Evolutionary conservation across 2,329 filamentous ascomycete genomes (phyloP).

Genomic region (Colletotrichum chrysophilum): DNA sequence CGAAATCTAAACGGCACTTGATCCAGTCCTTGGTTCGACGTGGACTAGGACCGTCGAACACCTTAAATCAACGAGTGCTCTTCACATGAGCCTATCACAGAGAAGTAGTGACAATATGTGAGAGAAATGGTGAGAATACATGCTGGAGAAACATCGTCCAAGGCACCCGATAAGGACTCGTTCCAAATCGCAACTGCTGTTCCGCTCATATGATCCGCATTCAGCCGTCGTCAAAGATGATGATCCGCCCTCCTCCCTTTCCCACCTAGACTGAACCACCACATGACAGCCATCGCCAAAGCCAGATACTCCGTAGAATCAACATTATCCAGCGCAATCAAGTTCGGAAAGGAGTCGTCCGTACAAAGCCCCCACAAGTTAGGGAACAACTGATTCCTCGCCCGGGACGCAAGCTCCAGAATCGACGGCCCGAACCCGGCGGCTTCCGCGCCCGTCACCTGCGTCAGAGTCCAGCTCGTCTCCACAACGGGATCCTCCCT

Average conservation of each 20-base stretch:
- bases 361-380: not conserved
- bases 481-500: not conserved
- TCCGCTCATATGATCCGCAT: not conserved
- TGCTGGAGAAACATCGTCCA: not conserved
- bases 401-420: not conserved
- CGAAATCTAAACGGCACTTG: not conserved
- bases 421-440: not conserved
- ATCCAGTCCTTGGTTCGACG: not conserved
- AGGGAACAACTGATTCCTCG: not conserved
- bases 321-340: not conserved
- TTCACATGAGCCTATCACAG: not conserved
- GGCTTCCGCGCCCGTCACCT: not conserved
- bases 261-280: not conserved
- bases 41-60: not conserved
- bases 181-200: accelerated
- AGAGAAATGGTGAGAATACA: not conserved
- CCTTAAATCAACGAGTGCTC: not conserved
- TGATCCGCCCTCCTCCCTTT: not conserved
- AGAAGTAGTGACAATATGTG: not conserved
- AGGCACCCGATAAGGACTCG: not conserved
- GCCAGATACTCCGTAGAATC: not conserved
- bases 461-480: not conserved
- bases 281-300: not conserved
- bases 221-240: not conserved
- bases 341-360: not conserved